phyloP scores from a whole-genome alignment of 306 rosid species.

The Trifolium fragiferum region DNA sequence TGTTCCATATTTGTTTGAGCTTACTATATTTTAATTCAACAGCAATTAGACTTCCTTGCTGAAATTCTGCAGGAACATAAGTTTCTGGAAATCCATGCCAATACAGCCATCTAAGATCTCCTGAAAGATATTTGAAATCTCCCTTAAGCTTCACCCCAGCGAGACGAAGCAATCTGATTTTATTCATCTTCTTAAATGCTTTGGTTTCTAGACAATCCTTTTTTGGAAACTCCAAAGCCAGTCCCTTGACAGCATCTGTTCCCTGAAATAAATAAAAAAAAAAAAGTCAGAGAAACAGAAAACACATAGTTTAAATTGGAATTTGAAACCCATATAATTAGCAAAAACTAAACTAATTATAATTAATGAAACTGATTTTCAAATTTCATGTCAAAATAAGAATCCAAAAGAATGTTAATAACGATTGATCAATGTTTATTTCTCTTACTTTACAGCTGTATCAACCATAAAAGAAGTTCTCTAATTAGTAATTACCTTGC shows the following conservation, averaged over 20 bases:
- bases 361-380: background rate
- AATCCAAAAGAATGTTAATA: background rate
- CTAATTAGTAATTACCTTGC: conserved; percentile 15
- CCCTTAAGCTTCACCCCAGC: background rate
- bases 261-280: background rate
- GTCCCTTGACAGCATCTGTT: conserved; percentile 29
- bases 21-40: conserved; percentile 19
- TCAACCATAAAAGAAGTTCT: background rate
- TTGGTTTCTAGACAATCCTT: background rate
- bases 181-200: background rate
- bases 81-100: conserved; percentile 15
- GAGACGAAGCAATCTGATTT: conserved; percentile 26
- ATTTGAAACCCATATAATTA: too few relatives aligned
- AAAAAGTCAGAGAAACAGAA: background rate
- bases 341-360: background rate
- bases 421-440: background rate
- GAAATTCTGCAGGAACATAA: background rate
- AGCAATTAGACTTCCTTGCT: conserved; percentile 3
- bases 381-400: background rate
- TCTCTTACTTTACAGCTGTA: background rate
- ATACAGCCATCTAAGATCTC: conserved; percentile 6
- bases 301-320: background rate
- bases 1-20: background rate
- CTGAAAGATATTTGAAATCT: conserved; percentile 1
- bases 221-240: background rate